Evolutionary conservation across 75 land plant species (phyloP), one percentile per base, ranked within the genome.

Genomic region (Isoetes taiwanensis): DNA sequence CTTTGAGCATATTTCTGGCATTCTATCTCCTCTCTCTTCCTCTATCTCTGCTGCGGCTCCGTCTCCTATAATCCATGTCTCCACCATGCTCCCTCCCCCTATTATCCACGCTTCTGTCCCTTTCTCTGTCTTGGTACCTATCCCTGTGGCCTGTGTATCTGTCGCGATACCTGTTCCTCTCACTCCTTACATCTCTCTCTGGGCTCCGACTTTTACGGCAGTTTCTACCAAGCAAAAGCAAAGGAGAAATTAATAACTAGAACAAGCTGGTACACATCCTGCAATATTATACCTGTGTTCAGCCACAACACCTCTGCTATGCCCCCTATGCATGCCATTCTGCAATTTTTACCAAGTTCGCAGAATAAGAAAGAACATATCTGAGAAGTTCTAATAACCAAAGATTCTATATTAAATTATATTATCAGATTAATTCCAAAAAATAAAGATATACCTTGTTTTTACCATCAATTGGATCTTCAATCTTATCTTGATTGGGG

Each of bases 121-220:
- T 43, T 40, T 31, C 66, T 35, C 66, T 20, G 4, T 64, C 67
- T 35, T 63, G 57, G 23, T 59, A 52, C 34, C 69, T 66, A 24
- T 57, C 41, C 34, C 69, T 17, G 31, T 65, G 20, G 6, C 50
- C 57, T 30, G 34, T 40, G 21, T 58, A 59, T 43, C 28, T 66
- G 9, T 33, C 69, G 33, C 65, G 29, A 11, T 63, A 54, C 24
- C 65, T n/a, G 30, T 63, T 56, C 4, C 30, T 4, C 25, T 63
- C 65, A 25, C 65, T 54, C n/a, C 53, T 42, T 2, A 54, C 42
- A 34, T 8, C 29, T n/a, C 59, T 54, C 9, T 63, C 65, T 14
- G 54, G 65, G 37, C 56, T 50, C 19, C 65, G 69, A 24, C 67
- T 37, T 56, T 35, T 55, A 27, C 59, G 67, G 10, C 52, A 43